Evolutionary conservation across 176 grass and related monocot genomes (phyloP), one percentile per base, ranked within the genome.

Genomic region (Carex parvula): DNA sequence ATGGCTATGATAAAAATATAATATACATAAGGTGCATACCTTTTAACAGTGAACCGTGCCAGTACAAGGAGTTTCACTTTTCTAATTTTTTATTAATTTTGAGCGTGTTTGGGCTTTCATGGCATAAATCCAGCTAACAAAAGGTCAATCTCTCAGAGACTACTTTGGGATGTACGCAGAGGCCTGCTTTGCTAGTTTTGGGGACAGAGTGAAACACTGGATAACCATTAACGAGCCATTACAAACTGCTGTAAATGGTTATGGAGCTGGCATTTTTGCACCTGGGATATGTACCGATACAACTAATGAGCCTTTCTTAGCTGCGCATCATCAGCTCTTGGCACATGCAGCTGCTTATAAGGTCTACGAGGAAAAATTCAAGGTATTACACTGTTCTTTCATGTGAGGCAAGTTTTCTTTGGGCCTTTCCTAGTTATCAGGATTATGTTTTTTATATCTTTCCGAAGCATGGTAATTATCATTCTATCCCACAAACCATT

Each of bases 141-240:
- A 72, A 64, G 33, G 55, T 53, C 56, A 83, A 83, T 84, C 18
- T 90, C 52, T 80, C 93, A 99, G 96, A 84, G 93, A 88, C 53
- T 95, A 90, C 91, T 99, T 95, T 93, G 88, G 89, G 75, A 73
- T 92, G 53, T 99, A 99, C 84, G 96, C 96, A 88, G 96, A 99
- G 88, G 93, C 91, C 84, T 99, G 96, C 81, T 99, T 99, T 90
- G 91, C 89, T 52, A 93, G 86, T 79, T 99, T 95, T 83, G 96
- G 96, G 56, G 96, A 99, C 71, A 99, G 93, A 90, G 96, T 99
- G 69, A 95, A 99, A 87, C 89, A 81, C 71, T 99, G 96, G 96
- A 89, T 95, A 78, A 95, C 96, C 85, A 89, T 99, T 82, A 99
- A 99, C 84, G 96, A 99, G 85, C 96, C 96, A 84, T 91, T 95